Evolutionary conservation across 352 stramenopile genomes (phyloP).

Genomic region (Globisporangium ultimum): DNA sequence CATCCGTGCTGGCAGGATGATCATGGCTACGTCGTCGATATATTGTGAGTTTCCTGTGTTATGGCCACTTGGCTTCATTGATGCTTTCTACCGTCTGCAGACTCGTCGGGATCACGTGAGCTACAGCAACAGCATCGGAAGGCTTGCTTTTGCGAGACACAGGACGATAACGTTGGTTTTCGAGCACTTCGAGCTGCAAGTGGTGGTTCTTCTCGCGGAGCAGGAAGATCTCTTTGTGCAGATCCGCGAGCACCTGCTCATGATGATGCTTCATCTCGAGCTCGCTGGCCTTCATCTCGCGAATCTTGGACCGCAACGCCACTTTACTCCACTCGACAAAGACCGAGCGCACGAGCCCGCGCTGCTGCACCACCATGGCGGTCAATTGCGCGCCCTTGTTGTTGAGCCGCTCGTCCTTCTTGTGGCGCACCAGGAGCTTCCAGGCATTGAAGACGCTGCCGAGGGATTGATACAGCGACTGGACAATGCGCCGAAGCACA

Average conservation of each 20-base stretch:
- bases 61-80: no score
- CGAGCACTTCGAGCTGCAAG: constrained; percentile 14
- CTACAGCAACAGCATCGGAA: neutral
- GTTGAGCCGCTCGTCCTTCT: constrained; percentile 37
- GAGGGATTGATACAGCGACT: constrained; percentile 48
- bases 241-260: constrained; percentile 27
- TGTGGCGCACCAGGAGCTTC: constrained; percentile 31
- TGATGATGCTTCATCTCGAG: constrained; percentile 20
- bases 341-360: constrained; percentile 36
- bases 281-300: constrained; percentile 23
- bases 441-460: constrained; percentile 55
- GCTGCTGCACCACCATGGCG: constrained; percentile 47
- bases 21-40: no score
- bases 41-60: no score
- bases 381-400: constrained; percentile 51
- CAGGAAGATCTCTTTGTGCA: constrained; percentile 39
- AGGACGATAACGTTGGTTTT: neutral
- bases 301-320: constrained; percentile 18
- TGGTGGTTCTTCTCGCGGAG: constrained; percentile 26
- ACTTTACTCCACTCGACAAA: constrained; percentile 56
- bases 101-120: neutral
- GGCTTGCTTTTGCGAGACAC: constrained; percentile 4
- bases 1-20: no score
- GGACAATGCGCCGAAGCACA: constrained; percentile 45
- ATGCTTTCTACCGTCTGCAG: neutral